Conservation (phyloP, 2,329 filamentous ascomycete genomes). For the Aspergillus viridinutans region DNA sequence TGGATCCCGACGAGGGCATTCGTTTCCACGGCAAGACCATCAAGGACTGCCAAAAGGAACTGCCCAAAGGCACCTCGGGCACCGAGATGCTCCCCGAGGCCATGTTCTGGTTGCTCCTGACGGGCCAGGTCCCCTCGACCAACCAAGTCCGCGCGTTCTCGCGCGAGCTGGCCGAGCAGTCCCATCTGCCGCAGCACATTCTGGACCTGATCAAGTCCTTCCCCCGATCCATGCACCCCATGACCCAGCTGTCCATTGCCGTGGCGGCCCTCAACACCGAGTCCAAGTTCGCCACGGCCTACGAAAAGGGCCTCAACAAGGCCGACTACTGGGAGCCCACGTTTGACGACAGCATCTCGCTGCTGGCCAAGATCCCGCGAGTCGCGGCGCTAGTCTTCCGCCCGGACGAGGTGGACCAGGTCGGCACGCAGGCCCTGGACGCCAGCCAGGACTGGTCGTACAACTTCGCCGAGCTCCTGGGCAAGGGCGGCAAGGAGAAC, state of each 20-base stretch:
- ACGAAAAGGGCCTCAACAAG: constrained; percentile 87
- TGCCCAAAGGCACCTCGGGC: constrained; percentile 83
- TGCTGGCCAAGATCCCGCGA: constrained; percentile 92
- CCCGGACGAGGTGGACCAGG: constrained; percentile 70
- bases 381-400: constrained; percentile 98
- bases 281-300: constrained; percentile 87
- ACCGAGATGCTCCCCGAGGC: constrained; percentile 97
- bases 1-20: constrained; percentile 95
- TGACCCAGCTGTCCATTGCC: constrained; percentile 95
- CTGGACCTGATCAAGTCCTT: constrained; percentile 85
- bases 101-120: constrained; percentile 99
- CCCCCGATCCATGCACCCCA: constrained; percentile 86
- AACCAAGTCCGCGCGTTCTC: constrained; percentile 78
- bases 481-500: constrained; percentile 81
- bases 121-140: constrained; percentile 81
- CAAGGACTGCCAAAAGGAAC: constrained; percentile 91
- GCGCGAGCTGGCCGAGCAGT: constrained; percentile 80
- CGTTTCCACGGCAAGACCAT: constrained; percentile 97
- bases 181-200: constrained; percentile 75
- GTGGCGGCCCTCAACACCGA: constrained; percentile 95
- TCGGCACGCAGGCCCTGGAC: constrained; percentile 71
- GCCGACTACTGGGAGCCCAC: constrained; percentile 98
- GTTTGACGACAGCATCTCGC: constrained; percentile 89
- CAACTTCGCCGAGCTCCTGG: constrained; percentile 96
- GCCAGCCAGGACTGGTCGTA: constrained; percentile 91